Conservation (phyloP, 169 alveolate species). For the Cryptosporidium meleagridis region DNA sequence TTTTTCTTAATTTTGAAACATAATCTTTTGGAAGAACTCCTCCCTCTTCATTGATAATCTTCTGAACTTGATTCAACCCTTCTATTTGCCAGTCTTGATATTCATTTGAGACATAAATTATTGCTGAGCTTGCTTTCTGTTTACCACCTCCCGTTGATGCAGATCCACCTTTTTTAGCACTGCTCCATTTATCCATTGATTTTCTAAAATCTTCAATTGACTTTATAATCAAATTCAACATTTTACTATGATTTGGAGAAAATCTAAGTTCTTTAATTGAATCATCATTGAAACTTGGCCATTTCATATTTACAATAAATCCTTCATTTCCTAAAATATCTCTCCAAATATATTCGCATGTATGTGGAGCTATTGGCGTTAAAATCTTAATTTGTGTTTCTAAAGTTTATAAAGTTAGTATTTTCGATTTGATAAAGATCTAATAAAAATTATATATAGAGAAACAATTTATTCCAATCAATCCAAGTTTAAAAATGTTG, state of each 20-base stretch:
- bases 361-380: constrained; percentile 91
- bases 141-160: not conserved
- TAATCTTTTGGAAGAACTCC: constrained; percentile 64
- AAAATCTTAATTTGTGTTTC: constrained; percentile 86
- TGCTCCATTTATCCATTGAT: constrained; percentile 61
- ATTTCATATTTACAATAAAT: constrained; percentile 80
- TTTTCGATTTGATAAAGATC: too few relatives aligned
- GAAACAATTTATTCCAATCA: not conserved
- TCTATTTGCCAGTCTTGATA: constrained; percentile 69
- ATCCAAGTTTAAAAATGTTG: not conserved
- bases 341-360: constrained; percentile 91
- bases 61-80: constrained; percentile 52
- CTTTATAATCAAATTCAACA: constrained; percentile 40
- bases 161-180: constrained; percentile 13
- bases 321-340: constrained; percentile 81
- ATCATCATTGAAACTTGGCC: constrained; percentile 84
- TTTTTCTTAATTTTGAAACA: constrained; percentile 28
- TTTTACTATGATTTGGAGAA: constrained; percentile 24
- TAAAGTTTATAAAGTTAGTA: not conserved
- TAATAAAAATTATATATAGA: not conserved
- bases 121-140: constrained; percentile 15
- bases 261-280: not conserved
- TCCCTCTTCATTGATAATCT: constrained; percentile 33
- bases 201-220: constrained; percentile 66
- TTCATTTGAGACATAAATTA: constrained; percentile 50